These are phyloP conservation scores for Cunninghamia lanceolata DNA, from an alignment of 75 land plant genomes.

Conservation along the genomic window DNA sequence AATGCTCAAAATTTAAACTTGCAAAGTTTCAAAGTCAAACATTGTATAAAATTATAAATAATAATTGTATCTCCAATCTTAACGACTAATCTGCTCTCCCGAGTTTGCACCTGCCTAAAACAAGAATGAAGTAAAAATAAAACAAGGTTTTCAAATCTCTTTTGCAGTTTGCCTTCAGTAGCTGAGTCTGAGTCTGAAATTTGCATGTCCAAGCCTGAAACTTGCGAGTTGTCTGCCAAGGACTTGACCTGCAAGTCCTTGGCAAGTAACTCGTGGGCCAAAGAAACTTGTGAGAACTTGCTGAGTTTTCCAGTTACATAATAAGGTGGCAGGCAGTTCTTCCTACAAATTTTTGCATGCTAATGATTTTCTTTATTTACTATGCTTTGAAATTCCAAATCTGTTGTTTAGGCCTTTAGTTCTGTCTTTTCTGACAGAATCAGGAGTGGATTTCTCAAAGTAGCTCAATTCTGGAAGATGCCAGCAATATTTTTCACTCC, in stretches of 20 bases:
- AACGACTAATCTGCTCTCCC: too few species aligned
- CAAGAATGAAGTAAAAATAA: not conserved
- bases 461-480: slow-evolving; percentile 37
- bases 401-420: not conserved
- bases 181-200: not conserved
- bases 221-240: too few species aligned
- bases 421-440: not conserved
- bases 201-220: too few species aligned
- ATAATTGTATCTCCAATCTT: too few species aligned
- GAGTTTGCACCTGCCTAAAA: too few species aligned
- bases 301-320: not conserved
- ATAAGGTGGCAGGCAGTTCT: not conserved
- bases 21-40: too few species aligned
- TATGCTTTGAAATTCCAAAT: not conserved
- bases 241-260: too few species aligned
- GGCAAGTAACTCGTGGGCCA: too few species aligned
- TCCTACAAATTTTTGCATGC: not conserved
- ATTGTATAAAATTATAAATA: too few species aligned
- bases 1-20: too few species aligned
- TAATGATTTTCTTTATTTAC: not conserved
- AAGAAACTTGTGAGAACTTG: too few species aligned
- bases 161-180: too few species aligned
- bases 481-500: slow-evolving; percentile 40
- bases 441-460: not conserved
- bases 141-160: not conserved